phyloP scores from a whole-genome alignment of 1,139 yeast genomes.

The Zygosaccharomyces sapae region DNA sequence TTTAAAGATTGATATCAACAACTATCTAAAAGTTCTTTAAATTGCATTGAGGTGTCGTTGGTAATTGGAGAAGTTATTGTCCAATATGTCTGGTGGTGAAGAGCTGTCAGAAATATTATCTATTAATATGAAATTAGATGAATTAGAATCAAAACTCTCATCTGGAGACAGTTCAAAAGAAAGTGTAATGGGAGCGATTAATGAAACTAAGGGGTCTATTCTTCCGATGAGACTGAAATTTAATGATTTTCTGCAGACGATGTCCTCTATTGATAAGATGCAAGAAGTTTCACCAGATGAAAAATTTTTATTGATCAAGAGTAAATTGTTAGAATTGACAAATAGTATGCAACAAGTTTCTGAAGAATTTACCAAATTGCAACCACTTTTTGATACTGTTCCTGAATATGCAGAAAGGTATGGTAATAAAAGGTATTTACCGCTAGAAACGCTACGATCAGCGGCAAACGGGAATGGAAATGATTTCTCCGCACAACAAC shows the following conservation, averaged over 20 bases:
- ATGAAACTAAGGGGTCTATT: constrained; percentile 20
- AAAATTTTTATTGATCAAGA: constrained; percentile 22
- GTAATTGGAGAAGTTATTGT: not conserved
- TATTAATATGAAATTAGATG: constrained; percentile 18
- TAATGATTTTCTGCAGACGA: constrained; percentile 28
- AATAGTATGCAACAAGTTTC: constrained; percentile 26
- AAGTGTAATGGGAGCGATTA: constrained; percentile 13
- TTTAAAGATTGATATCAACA: not conserved
- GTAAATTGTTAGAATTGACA: constrained; percentile 23
- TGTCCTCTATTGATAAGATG: constrained; percentile 25
- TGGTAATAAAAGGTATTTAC: constrained; percentile 24
- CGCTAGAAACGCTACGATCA: constrained; percentile 25
- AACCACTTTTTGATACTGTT: constrained; percentile 29
- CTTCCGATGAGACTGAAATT: constrained; percentile 31
- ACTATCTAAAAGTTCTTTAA: not conserved
- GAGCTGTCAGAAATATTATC: constrained; percentile 12
- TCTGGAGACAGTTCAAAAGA: constrained; percentile 15
- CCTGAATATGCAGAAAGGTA: constrained; percentile 24
- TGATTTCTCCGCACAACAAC: constrained; percentile 1
- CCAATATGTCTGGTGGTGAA: constrained; percentile 9
- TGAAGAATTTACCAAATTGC: constrained; percentile 22
- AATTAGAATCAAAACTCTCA: constrained; percentile 21
- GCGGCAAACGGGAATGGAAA: not conserved
- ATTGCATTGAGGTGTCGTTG: not conserved
- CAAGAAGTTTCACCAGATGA: constrained; percentile 20